Evolutionary conservation across 2,329 filamentous ascomycete genomes (phyloP).

Genomic region (Gnomoniopsis smithogilvyi): DNA sequence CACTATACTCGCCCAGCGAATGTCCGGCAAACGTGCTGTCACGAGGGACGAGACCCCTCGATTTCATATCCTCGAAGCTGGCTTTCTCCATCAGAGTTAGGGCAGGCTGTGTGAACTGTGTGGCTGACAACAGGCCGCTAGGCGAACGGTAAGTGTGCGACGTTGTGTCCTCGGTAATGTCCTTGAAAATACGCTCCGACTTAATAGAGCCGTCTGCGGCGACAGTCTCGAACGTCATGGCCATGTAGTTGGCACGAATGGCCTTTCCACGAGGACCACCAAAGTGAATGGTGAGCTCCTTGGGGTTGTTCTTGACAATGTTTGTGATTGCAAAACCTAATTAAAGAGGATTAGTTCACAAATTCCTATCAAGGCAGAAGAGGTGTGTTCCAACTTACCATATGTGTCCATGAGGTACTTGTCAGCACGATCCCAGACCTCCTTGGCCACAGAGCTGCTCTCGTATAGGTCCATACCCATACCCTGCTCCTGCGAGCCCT

Average conservation of each 20-base stretch:
- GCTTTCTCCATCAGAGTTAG: conserved; percentile 99
- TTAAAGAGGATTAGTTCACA: background rate
- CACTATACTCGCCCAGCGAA: conserved; percentile 97
- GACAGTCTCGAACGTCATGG: conserved; percentile 99
- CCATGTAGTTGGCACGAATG: conserved; percentile 98
- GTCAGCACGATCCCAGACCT: conserved; percentile 97
- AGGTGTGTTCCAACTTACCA: conserved; percentile 52
- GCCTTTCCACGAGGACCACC: conserved; percentile 95
- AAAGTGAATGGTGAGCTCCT: conserved; percentile 97
- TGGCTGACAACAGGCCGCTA: conserved; percentile 90
- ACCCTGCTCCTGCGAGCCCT: conserved; percentile 97
- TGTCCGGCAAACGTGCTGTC: conserved; percentile 98
- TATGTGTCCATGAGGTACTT: conserved; percentile 99
- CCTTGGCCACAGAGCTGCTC: conserved; percentile 89
- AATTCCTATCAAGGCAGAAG: background rate
- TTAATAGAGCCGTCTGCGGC: conserved; percentile 88
- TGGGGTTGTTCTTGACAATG: conserved; percentile 99
- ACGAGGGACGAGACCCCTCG: conserved; percentile 91
- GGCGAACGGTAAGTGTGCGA: conserved; percentile 98
- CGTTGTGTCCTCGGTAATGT: conserved; percentile 85
- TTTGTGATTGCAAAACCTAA: conserved; percentile 92
- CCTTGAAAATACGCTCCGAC: conserved; percentile 99
- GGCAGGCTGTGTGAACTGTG: conserved; percentile 97
- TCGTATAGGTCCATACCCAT: conserved; percentile 99
- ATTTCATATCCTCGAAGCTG: conserved; percentile 97